A percentile compares a stretch with the other conserved stretches of the same genome.
phyloP scores from a whole-genome alignment of 2,329 filamentous ascomycete species.

The Fusarium sublunatum region DNA sequence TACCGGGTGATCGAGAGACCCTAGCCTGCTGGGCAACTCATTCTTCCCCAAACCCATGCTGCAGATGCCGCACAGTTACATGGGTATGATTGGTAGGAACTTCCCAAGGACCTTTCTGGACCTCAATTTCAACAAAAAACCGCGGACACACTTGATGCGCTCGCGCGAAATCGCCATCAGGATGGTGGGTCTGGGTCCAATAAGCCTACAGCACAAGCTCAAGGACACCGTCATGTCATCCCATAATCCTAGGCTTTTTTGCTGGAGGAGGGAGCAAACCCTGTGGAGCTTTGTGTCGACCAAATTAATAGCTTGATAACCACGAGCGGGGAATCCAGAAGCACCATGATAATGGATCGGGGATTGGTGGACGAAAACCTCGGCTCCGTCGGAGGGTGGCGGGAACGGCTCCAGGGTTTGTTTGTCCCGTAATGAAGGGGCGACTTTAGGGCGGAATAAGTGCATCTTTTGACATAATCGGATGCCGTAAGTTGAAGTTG shows the following conservation, averaged over 20 bases:
- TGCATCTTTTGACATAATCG: slow-evolving; percentile 40
- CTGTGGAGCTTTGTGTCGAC: slow-evolving; percentile 35
- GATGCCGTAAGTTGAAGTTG: slow-evolving; percentile 40
- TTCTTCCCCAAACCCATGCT: slow-evolving; percentile 27
- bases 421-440: slow-evolving; percentile 45
- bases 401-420: slow-evolving; percentile 44
- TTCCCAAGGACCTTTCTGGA: slow-evolving; percentile 23
- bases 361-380: slow-evolving; percentile 43
- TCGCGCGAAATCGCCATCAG: slow-evolving; percentile 41
- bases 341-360: slow-evolving; percentile 24
- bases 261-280: slow-evolving; percentile 27
- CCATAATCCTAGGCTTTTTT: slow-evolving; percentile 21
- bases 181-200: slow-evolving; percentile 31
- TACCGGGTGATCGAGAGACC: slow-evolving; percentile 38
- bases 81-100: slow-evolving; percentile 39
- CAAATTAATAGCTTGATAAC: slow-evolving; percentile 35
- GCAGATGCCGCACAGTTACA: slow-evolving; percentile 39
- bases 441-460: slow-evolving; percentile 41
- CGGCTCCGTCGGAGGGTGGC: slow-evolving; percentile 47
- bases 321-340: slow-evolving; percentile 40
- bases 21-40: slow-evolving; percentile 22
- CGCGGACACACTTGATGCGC: slow-evolving; percentile 25
- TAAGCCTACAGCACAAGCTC: slow-evolving; percentile 20
- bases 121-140: slow-evolving; percentile 35
- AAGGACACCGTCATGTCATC: slow-evolving; percentile 33